Conservation (phyloP, 345 rosid genomes). For the Aurinia saxatilis region DNA sequence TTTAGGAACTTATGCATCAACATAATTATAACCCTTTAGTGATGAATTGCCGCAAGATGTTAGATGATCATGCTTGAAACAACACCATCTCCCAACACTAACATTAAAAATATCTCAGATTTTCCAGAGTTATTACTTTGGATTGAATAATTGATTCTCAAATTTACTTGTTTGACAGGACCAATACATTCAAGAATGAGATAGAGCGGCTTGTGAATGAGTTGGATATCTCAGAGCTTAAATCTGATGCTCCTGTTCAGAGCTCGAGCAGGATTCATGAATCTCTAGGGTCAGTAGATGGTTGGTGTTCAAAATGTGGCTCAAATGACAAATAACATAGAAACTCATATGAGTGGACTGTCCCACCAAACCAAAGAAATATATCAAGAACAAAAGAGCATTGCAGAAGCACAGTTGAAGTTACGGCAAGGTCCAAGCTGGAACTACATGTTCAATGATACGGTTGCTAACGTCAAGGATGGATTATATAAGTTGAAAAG, state of each 20-base stretch:
- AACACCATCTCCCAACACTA: constrained; percentile 80
- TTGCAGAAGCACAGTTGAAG: constrained; percentile 48
- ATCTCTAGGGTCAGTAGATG: constrained; percentile 46
- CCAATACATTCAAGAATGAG: constrained; percentile 50
- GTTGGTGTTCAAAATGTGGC: constrained; percentile 43
- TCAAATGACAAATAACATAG: constrained; percentile 40
- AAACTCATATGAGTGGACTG: constrained; percentile 37
- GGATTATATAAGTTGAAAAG: constrained; percentile 42
- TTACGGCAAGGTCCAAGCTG: constrained; percentile 57
- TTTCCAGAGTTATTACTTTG: constrained; percentile 8
- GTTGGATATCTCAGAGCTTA: constrained; percentile 40
- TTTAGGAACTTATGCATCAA: no score
- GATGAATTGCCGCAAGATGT: constrained; percentile 46
- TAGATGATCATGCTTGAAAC: constrained; percentile 53
- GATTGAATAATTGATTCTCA: not conserved
- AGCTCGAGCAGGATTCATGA: constrained; percentile 46
- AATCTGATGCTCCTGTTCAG: constrained; percentile 37
- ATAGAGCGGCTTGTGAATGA: constrained; percentile 81
- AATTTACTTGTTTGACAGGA: constrained; percentile 31
- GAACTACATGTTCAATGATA: constrained; percentile 45
- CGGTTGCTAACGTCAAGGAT: constrained; percentile 39
- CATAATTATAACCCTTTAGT: no score
- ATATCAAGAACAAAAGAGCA: constrained; percentile 47
- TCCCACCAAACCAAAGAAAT: constrained; percentile 44
- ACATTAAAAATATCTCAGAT: constrained; percentile 30